Conservation (phyloP, 345 rosid genomes). For the Salix arbutifolia region DNA sequence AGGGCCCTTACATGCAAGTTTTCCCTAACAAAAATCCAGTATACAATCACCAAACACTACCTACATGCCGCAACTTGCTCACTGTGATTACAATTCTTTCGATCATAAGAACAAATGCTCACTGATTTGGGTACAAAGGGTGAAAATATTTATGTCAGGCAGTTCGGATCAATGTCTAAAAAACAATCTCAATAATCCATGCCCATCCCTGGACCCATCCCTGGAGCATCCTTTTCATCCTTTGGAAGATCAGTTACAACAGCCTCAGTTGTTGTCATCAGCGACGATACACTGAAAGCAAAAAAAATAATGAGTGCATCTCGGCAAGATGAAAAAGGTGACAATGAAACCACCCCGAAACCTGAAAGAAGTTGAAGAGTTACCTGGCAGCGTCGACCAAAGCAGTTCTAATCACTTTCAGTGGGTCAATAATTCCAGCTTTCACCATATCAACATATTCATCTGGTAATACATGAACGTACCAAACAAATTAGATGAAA, state of each 20-base stretch:
- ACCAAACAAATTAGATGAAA: not conserved
- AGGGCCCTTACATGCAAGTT: not conserved
- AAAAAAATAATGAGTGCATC: not conserved
- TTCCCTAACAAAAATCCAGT: not conserved
- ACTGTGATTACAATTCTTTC: not conserved
- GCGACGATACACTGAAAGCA: slow-evolving; percentile 65
- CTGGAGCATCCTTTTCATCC: slow-evolving; percentile 64
- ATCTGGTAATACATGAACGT: slow-evolving; percentile 35
- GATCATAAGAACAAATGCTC: not conserved
- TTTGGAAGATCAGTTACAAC: slow-evolving; percentile 76
- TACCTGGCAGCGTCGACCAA: slow-evolving; percentile 94
- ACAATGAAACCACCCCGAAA: not conserved
- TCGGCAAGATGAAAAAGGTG: too few relatives aligned
- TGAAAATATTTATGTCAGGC: not conserved
- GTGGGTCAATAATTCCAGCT: slow-evolving; percentile 85
- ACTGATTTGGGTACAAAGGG: not conserved
- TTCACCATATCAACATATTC: slow-evolving; percentile 94
- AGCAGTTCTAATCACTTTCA: slow-evolving; percentile 95
- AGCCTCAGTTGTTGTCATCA: slow-evolving; percentile 95
- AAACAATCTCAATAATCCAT: slow-evolving; percentile 58
- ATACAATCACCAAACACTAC: not conserved
- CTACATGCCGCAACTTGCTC: slow-evolving; percentile 11
- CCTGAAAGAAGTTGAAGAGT: not conserved
- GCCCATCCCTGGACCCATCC: slow-evolving; percentile 75
- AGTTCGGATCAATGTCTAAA: not conserved